Base-by-base conservation (phyloP, 805 yeast genomes). In the Saccharomycopsis sp. region DNA sequence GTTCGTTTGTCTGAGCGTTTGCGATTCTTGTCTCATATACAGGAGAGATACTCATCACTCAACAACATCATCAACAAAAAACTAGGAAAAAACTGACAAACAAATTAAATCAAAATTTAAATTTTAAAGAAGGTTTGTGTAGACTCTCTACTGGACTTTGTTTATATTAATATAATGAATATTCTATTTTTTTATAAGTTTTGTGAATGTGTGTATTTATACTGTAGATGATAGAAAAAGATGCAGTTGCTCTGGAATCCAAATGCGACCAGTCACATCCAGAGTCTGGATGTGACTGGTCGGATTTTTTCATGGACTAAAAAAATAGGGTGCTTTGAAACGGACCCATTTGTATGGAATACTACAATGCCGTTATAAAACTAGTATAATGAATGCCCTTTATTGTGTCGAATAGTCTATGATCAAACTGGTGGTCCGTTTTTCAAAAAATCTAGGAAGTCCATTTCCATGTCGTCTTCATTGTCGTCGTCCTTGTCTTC, bases 401-500 rank as follows among this genome's bases (percentile, higher is more conserved):
- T 29, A 29, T 29, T n/a, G n/a, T n/a, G n/a, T n/a, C n/a, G n/a
- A n/a, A 29, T 29, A 29, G 37, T 5, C 12, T 29, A 29, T 29
- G n/a, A n/a, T n/a, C n/a, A n/a, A n/a, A 29, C 37, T 29, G 65
- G 67, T 2, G 77, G 78, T 1, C 80, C 81, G 34, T 67, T 68
- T 40, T 71, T 72, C 58, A 79, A 69, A 61, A 79, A 77, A 59
- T 78, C 82, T 63, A 78, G 54, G 54, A 79, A 70, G 63, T 78
- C 82, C 67, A 79, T 69, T 56, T 74, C 79, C 18, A 67, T 71
- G 2, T 62, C 67, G n/a, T 66, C 72, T 1, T 65, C 64, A n/a
- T n/a, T n/a, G 37, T 29, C 37, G 37, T 29, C 37, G 37, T 29
- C 37, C 9, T 29, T 29, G 37, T 18, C 15, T 21, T 9, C 50